Evolutionary conservation across 2,329 filamentous ascomycete genomes (phyloP), one percentile per base, ranked within the genome.

Genomic region (Nemania sp.): DNA sequence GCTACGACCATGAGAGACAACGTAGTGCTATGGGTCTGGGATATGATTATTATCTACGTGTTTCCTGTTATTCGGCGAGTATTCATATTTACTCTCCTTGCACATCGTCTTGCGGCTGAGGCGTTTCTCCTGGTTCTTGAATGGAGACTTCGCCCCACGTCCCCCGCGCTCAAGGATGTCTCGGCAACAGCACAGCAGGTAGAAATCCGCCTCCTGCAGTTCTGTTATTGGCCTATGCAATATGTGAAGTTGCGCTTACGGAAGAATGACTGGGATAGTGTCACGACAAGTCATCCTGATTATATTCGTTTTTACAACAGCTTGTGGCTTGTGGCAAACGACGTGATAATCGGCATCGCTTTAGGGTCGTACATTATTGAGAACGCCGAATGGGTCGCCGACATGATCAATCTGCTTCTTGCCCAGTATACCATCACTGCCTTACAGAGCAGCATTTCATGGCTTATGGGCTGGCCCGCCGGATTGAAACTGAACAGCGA

Each of bases 301-400:
- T 99, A 99, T 79, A 99, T 99, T 73, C 92, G 96, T 18, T 99
- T 99, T 81, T 99, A 98, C 82, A 99, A 99, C 79, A 98, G 94
- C 76, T 84, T 99, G 4, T 99, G 96, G 96, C 91, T 99, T 8
- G 96, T 99, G 24, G 94, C 94, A 32, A 99, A 99, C 82, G 96
- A 99, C 81, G 92, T 99, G 54, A 99, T 99, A 72, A 98, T 99
- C 67, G 97, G 96, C 27, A 98, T 99, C 73, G 96, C 96, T 1
- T 82, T 99, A 7, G 97, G 96, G 0, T 97, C 94, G 0, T 99
- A 97, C 79, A 97, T 99, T 69, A 95, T 98, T 70, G 96, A 99
- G 78, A 98, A 99, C 75, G 91, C 93, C 1, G 87, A 89, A 63
- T 93, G 92, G 85, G 93, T 97, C 1, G 94, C 94, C 1, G 86